phyloP scores from a whole-genome alignment of 1,284 basidiomycete genomes.

The Trametes versicolor region DNA sequence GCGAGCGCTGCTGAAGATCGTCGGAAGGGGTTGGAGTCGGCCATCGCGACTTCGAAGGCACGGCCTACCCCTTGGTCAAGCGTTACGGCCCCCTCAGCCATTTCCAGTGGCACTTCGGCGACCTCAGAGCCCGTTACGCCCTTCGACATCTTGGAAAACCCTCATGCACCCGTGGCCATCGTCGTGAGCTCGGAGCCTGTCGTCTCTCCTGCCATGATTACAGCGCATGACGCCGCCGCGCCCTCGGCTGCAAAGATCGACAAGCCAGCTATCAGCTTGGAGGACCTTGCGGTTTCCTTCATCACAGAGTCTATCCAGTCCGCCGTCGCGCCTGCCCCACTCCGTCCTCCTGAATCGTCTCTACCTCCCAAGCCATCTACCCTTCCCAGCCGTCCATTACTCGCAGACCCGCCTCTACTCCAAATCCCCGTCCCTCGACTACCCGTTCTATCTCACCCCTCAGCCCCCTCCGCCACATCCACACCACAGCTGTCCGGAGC shows the following conservation, averaged over 20 bases:
- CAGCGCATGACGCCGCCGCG: neutral
- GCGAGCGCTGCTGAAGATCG: neutral
- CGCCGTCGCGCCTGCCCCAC: constrained; percentile 10
- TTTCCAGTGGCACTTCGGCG: constrained; percentile 24
- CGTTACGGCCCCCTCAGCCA: constrained; percentile 6
- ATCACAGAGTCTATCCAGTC: constrained; percentile 64
- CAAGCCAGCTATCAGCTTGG: constrained; percentile 40
- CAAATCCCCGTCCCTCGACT: neutral
- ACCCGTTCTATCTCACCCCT: neutral
- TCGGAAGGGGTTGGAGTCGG: no score
- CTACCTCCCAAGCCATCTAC: constrained; percentile 4
- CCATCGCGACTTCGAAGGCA: neutral
- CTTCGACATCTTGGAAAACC: neutral
- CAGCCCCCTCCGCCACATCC: constrained; percentile 2
- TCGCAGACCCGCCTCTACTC: no score
- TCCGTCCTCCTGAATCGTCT: neutral
- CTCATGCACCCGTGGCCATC: constrained; percentile 3
- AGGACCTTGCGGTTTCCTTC: constrained; percentile 62
- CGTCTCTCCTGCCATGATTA: neutral
- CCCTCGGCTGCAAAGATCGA: neutral
- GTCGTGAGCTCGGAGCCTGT: neutral
- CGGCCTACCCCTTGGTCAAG: neutral
- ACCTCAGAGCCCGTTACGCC: constrained; percentile 31
- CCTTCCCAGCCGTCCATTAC: neutral
- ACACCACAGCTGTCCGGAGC: constrained; percentile 30